Base-by-base conservation (phyloP, 768 basidiomycete genomes). In the Rhizopogon sp. region DNA sequence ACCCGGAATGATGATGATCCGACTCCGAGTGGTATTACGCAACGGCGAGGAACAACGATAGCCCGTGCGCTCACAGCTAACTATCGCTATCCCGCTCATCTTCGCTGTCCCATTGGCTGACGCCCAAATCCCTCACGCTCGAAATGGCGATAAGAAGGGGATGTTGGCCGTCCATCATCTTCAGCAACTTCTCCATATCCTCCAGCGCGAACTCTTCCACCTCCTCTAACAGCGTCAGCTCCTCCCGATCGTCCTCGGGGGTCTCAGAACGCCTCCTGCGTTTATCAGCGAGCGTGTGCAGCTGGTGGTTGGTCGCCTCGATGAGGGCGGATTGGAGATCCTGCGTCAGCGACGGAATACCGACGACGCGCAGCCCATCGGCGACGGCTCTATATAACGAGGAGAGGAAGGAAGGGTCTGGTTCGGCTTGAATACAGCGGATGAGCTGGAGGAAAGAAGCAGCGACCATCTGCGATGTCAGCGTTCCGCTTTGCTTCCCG, bases 121-220 rank as follows among this genome's bases (percentile, higher is more conserved):
- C 68, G 2, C 85, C 87, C 44, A 91, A 70, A 49, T 89, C 88
- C 60, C 81, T 76, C 37, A 92, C 86, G 65, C 88, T 84, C 53
- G 82, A 76, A 1, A 91, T 74, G 0, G 88, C 88, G 40, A 90
- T 76, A 50, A 90, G 64, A 56, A 91, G 62, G n/a, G 80, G 75
- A 67, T 90, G 85, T 44, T 77, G 77, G 25, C 68, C 58, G 59
- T 89, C 85, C 53, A 91, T 72, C 56, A 73, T 58, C 42, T 61
- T 58, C 52, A 90, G 62, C 70, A 87, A 74, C 75, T 81, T 85
- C 43, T 71, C 78, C 83, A 91, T 89, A 65, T 90, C 90, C 65
- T 90, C 88, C 59, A 90, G 65, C 60, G 83, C 86, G 63, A 87
- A 90, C 54, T 88, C 88, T 66, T 90, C 90, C 71, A 90, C 84